A percentile compares a stretch with the other conserved stretches of the same genome.
phyloP scores from a whole-genome alignment of 1,284 basidiomycete species.

The Termitomyces sp. region DNA sequence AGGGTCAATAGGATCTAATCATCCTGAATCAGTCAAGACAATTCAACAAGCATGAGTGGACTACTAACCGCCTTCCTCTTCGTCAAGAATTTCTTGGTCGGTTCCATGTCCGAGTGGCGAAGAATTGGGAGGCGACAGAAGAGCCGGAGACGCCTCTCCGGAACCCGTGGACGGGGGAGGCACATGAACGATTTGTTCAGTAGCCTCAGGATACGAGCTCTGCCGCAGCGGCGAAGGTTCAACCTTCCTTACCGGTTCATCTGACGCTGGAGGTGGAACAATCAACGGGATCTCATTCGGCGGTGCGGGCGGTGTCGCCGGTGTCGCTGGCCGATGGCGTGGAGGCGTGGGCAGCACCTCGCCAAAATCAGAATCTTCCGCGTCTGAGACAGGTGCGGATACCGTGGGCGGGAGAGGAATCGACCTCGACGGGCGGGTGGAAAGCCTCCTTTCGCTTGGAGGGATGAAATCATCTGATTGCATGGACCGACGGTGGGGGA shows the following conservation, averaged over 20 bases:
- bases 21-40: constrained; percentile 16
- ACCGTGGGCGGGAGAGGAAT: constrained; percentile 20
- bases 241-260: constrained; percentile 8
- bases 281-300: constrained; percentile 20
- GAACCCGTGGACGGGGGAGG: neutral
- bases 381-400: constrained; percentile 17
- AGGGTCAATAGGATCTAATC: constrained; percentile 65
- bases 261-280: constrained; percentile 20
- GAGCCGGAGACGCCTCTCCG: constrained; percentile 9
- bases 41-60: neutral
- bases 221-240: constrained; percentile 18
- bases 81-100: constrained; percentile 46
- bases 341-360: constrained; percentile 20
- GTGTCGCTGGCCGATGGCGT: constrained; percentile 14
- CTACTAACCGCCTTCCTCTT: constrained; percentile 55
- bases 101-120: neutral
- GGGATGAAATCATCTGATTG: constrained; percentile 7
- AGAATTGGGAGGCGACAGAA: constrained; percentile 8
- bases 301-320: constrained; percentile 13
- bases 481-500: constrained; percentile 19
- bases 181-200: constrained; percentile 1
- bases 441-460: constrained; percentile 7
- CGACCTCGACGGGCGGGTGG: constrained; percentile 17
- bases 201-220: constrained; percentile 7
- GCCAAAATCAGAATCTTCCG: constrained; percentile 21